phyloP scores from a whole-genome alignment of 2,329 filamentous ascomycete species.

The Lasiodiplodia theobromae region DNA sequence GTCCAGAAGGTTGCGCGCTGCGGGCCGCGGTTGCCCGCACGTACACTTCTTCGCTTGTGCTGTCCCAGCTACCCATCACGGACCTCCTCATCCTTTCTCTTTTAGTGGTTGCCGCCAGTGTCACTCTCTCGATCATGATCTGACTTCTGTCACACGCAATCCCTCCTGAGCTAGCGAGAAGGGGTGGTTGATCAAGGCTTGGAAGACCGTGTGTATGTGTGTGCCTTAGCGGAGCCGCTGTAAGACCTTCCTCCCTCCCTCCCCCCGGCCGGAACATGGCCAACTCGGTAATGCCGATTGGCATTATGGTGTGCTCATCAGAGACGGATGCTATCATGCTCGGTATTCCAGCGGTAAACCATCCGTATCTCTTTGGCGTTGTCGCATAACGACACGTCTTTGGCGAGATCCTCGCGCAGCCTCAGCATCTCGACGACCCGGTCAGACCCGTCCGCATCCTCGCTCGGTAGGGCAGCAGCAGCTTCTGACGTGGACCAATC shows the following conservation, averaged over 20 bases:
- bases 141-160: neutral
- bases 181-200: slow-evolving; percentile 7
- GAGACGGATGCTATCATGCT: slow-evolving; percentile 7
- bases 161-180: neutral
- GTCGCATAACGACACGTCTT: slow-evolving; percentile 22
- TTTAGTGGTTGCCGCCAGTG: neutral
- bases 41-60: neutral
- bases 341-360: slow-evolving; percentile 18
- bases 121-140: slow-evolving; percentile 2
- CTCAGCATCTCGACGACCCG: slow-evolving; percentile 9
- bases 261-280: neutral
- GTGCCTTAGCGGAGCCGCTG: neutral
- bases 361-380: slow-evolving; percentile 11
- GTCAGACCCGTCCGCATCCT: neutral
- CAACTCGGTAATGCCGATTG: neutral
- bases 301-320: neutral
- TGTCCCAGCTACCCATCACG: too few species aligned
- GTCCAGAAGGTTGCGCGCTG: slow-evolving; percentile 11
- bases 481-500: neutral
- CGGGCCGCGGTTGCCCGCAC: slow-evolving; percentile 6
- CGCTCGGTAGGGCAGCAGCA: neutral
- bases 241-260: neutral
- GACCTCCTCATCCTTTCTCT: neutral
- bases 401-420: slow-evolving; percentile 13
- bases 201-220: neutral